Percentiles rank a stretch among this genome's conserved stretches.
Evolutionary conservation across 2,329 filamentous ascomycete genomes (phyloP).

Genomic region (Leptographium wingfieldii): DNA sequence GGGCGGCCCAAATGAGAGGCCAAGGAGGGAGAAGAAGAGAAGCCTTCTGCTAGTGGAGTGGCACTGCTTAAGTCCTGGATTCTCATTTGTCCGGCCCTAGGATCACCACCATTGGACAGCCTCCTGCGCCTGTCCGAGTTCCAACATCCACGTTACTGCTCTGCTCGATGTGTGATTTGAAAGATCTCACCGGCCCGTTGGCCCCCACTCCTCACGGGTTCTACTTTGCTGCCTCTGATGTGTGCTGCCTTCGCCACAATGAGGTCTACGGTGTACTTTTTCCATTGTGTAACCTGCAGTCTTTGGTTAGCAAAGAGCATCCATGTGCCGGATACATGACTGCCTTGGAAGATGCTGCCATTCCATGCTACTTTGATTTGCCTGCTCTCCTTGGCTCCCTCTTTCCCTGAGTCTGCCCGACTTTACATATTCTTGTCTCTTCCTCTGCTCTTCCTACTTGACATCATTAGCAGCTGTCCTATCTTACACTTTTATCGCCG

Average conservation of each 20-base stretch:
- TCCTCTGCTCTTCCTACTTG: background rate
- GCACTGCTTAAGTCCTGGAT: background rate
- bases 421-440: background rate
- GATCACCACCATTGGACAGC: background rate
- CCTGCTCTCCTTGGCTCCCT: background rate
- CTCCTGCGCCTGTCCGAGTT: background rate
- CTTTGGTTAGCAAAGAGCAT: background rate
- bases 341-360: background rate
- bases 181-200: too few relatives aligned
- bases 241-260: background rate
- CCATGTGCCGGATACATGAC: background rate
- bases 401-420: background rate
- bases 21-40: background rate
- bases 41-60: background rate
- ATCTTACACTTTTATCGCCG: background rate
- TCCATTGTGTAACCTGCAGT: background rate
- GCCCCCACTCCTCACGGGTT: background rate
- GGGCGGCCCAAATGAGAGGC: background rate
- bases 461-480: background rate
- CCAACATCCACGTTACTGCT: too few relatives aligned
- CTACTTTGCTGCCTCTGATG: too few relatives aligned
- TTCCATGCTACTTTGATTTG: background rate
- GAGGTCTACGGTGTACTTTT: background rate
- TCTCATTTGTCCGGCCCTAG: background rate
- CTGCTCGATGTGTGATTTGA: too few relatives aligned